Base-by-base conservation (phyloP, 2,329 filamentous ascomycete species). In the Calonectria ilicicola region DNA sequence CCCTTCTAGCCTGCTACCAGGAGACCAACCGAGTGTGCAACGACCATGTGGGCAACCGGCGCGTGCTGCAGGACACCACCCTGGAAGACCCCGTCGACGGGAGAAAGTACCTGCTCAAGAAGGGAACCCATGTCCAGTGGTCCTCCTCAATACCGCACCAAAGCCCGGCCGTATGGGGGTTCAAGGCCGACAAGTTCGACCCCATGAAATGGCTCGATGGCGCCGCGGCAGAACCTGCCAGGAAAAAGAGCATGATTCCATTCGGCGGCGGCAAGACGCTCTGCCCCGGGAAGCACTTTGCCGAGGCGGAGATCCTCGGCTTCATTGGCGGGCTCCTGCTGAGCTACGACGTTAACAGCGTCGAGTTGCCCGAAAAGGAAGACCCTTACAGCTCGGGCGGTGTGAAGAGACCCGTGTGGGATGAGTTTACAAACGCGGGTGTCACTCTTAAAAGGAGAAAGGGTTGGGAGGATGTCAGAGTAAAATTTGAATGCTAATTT, bases 211-310 rank as follows among this genome's bases (percentile, higher is more conserved):
- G 68, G 53, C 44, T 72, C 6, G n/a, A 56, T 19, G 27, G n/a
- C 29, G 1, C 10, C 10, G 51, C 29, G 9, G 19, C 51, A 9
- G 51, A 62, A 3, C 19, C 35, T 14, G 19, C 51, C 3, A 42
- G 65, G 15, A 58, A 73, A 21, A 69, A 47, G 29, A 56, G 66
- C 8, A 64, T 65, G 63, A 68, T 70, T 1, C 72, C 72, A 1
- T 74, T 74, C 35, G 70, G 72, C 17, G 72, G 72, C 10, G 72
- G 72, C 15, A 67, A 62, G 32, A 53, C 58, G 21, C 27, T 74
- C 1, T 74, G 72, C 15, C 72, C 72, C 8, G 72, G 72, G 1
- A 63, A 63, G 23, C 47, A 72, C 19, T 70, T 74, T 56, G 72
- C 72, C 8, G 17, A 65, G 29, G 53, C 58, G 2, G 72, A 74